phyloP scores from a whole-genome alignment of 495 filamentous ascomycete genomes.

The Cryomyces antarcticus region DNA sequence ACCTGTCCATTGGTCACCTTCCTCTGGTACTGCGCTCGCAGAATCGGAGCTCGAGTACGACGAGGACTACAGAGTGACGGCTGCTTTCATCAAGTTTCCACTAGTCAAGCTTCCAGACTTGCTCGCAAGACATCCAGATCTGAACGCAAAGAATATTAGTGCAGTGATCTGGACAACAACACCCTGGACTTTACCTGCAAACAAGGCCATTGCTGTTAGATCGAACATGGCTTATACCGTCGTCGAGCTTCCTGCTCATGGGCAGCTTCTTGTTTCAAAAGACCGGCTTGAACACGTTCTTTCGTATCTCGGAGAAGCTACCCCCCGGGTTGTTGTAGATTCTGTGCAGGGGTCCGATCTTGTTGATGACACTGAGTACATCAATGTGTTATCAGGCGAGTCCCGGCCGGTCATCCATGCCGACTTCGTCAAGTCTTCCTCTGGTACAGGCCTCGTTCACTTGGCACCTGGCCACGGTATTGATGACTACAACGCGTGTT shows the following conservation, averaged over 20 bases:
- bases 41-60: slow-evolving; percentile 95
- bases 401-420: slow-evolving; percentile 56
- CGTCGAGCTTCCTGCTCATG: slow-evolving; percentile 31
- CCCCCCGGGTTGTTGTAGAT: slow-evolving; percentile 26
- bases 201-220: slow-evolving; percentile 67
- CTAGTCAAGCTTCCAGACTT: slow-evolving; percentile 31
- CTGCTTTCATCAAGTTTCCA: slow-evolving; percentile 68
- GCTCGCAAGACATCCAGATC: slow-evolving; percentile 11
- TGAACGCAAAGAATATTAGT: slow-evolving; percentile 26
- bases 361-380: slow-evolving; percentile 37
- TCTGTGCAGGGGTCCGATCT: slow-evolving; percentile 46
- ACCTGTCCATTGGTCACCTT: slow-evolving; percentile 93
- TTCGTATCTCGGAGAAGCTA: slow-evolving; percentile 1
- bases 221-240: slow-evolving; percentile 52
- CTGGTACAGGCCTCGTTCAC: slow-evolving; percentile 85
- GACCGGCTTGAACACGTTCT: slow-evolving; percentile 37
- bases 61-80: slow-evolving; percentile 57
- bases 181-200: slow-evolving; percentile 92
- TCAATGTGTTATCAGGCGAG: slow-evolving; percentile 36
- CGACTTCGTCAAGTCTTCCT: slow-evolving; percentile 67
- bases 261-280: slow-evolving; percentile 44
- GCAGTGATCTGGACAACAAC: slow-evolving; percentile 95
- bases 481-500: slow-evolving; percentile 83
- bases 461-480: slow-evolving; percentile 87
- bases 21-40: slow-evolving; percentile 72